Evolutionary conservation across 768 basidiomycete species (phyloP).

Genomic region (Cystobasidium tubakii): DNA sequence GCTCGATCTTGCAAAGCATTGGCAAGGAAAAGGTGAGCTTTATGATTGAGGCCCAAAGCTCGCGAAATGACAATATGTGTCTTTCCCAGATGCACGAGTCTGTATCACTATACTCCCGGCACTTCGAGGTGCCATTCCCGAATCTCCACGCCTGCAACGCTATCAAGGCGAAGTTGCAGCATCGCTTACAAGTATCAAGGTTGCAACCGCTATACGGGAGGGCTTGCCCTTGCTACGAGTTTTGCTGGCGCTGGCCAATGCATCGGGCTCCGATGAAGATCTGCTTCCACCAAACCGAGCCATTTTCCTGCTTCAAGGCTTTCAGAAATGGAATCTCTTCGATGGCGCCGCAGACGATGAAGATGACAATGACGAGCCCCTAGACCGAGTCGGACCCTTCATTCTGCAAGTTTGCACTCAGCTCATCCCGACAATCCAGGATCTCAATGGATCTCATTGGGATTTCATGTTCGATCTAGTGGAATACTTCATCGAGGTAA

Average conservation of each 20-base stretch:
- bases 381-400: neutral
- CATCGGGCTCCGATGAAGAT: conserved; percentile 67
- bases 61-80: neutral
- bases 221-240: conserved; percentile 66
- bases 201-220: conserved; percentile 60
- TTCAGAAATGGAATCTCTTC: conserved; percentile 67
- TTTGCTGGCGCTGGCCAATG: conserved; percentile 67
- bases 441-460: conserved; percentile 82
- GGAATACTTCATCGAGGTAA: conserved; percentile 80
- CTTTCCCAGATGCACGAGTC: neutral
- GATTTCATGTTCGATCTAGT: conserved; percentile 81
- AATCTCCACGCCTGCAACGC: conserved; percentile 66
- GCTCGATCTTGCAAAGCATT: neutral
- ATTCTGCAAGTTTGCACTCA: conserved; percentile 59
- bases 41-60: neutral
- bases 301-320: conserved; percentile 76
- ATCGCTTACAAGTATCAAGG: conserved; percentile 62
- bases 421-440: conserved; percentile 80
- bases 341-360: conserved; percentile 59
- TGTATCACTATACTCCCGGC: neutral
- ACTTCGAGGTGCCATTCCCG: conserved; percentile 51
- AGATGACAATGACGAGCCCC: neutral
- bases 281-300: conserved; percentile 81
- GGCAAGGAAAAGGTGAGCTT: neutral
- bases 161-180: conserved; percentile 87